Base-by-base conservation (phyloP, 345 rosid genomes). In the Boechera divaricarpa region DNA sequence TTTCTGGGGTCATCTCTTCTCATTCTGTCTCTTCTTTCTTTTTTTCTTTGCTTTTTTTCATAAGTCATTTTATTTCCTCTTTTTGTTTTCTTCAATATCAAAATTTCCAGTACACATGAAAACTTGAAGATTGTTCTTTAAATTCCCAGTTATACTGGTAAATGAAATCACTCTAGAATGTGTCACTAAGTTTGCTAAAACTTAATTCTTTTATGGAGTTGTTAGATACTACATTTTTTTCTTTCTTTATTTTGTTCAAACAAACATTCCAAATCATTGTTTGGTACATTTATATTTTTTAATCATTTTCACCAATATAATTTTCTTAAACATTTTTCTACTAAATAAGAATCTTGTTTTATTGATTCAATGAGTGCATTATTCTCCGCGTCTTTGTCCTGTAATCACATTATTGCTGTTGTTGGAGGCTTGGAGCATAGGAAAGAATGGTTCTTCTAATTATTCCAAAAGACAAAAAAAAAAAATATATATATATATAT, bases 321-420 rank as follows among this genome's bases (percentile, higher is more conserved):
- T 68, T 18, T 62, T 66, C 61, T 58, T 38, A 15, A 21, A 21
- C 24, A 60, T 7, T 29, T 49, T 47, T 24, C 2, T 38, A 18
- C 26, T 4, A 6, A 28, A 35, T 36, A 62, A 2, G 8, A 55
- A 32, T 63, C 35, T 69, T 16, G 44, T 48, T 58, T 52, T 39
- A 44, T 36, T 54, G n/a, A 63, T 31, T 58, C 44, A 39, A 66
- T 72, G 56, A 72, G 70, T 83, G 87, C 92, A 89, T 82, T 79
- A 79, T 82, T 91, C 85, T 75, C 84, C 89, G 89, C 76, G 82
- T 67, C 86, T 51, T 61, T 91, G 98, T 89, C 88, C 61, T 77
- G 79, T 82, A 78, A 48, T 78, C 83, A 76, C 77, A 72, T 79
- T 67, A 73, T 73, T 73, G 82, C 42, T 57, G 55, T 51, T 64